phyloP scores from a whole-genome alignment of 2,329 filamentous ascomycete genomes.

The Neoascochyta sp. region DNA sequence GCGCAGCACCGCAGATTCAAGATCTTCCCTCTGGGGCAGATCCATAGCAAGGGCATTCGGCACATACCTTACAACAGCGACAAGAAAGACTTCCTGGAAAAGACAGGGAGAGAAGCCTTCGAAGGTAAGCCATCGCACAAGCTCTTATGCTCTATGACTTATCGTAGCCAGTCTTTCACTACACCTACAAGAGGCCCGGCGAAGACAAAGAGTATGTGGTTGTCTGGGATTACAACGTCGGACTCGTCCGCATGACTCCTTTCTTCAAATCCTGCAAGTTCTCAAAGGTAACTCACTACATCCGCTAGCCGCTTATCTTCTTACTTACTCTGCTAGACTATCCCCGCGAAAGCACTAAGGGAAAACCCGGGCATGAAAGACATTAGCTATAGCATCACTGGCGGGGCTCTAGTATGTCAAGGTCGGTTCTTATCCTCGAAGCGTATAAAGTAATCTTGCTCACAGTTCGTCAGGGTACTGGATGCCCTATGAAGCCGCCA shows the following conservation, averaged over 20 bases:
- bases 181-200: conserved; percentile 70
- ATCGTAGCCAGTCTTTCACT: conserved; percentile 77
- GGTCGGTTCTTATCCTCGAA: conserved; percentile 14
- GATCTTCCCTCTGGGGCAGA: conserved; percentile 63
- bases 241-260: conserved; percentile 87
- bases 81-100: conserved; percentile 83
- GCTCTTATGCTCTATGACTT: too few relatives aligned
- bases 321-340: conserved; percentile 59
- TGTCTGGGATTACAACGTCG: conserved; percentile 97
- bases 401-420: conserved; percentile 85
- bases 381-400: conserved; percentile 93
- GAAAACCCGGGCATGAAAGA: conserved; percentile 76
- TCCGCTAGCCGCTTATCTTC: neutral
- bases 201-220: conserved; percentile 65
- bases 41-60: conserved; percentile 44
- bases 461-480: conserved; percentile 70
- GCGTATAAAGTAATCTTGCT: conserved; percentile 1
- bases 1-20: conserved; percentile 60
- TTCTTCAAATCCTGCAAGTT: conserved; percentile 91
- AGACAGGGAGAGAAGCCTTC: conserved; percentile 83
- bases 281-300: conserved; percentile 66
- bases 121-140: conserved; percentile 80
- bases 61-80: conserved; percentile 94
- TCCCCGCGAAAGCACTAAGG: conserved; percentile 70
- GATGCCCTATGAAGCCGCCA: conserved; percentile 87